Evolutionary conservation across 2,329 filamentous ascomycete species (phyloP), one percentile per base, ranked within the genome.

Genomic region (Fusarium hainanense): DNA sequence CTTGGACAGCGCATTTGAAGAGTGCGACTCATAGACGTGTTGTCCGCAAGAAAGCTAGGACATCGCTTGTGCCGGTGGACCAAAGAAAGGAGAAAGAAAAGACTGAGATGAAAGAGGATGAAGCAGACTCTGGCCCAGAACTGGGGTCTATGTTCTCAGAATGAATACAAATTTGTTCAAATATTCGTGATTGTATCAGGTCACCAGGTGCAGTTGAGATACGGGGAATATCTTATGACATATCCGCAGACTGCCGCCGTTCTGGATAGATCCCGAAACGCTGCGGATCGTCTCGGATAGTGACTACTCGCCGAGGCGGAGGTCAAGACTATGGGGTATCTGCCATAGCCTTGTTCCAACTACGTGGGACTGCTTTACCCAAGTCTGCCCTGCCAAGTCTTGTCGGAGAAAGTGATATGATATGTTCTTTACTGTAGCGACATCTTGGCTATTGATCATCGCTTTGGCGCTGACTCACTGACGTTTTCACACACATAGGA

Each of bases 1-100:
- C 79, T 3, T 84, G 81, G 81, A 41, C 76, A 79, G 59, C 34
- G 10, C 82, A 83, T 54, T 61, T 82, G 12, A 80, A 78, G 63
- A 79, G 80, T 44, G 65, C 74, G 12, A 71, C 76, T 18, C 82
- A 84, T 54, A 76, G 77, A 7, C 70, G 78, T 18, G 73, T 75
- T 8, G 44, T 77, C 30, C 78, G 77, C 40, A 80, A 73, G 70
- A 81, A 77, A 57, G 81, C 79, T 56, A 80, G 75, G 58, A 74
- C 77, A 34, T 79, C 82, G 1, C 71, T 83, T 13, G 79, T 81
- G 14, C 74, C 77, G 0, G 69, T 78, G 16, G 71, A 78, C 42
- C 70, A 54, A 30, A 58, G n/a, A 21, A 37, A 43, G 4, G 48
- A 56, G 9, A 54, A 70, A n/a, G 46, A n/a, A 12, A 41, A 23